Evolutionary conservation across 1,284 basidiomycete species (phyloP), one percentile per base, ranked within the genome.

Genomic region (Pisolithus thermaeus): DNA sequence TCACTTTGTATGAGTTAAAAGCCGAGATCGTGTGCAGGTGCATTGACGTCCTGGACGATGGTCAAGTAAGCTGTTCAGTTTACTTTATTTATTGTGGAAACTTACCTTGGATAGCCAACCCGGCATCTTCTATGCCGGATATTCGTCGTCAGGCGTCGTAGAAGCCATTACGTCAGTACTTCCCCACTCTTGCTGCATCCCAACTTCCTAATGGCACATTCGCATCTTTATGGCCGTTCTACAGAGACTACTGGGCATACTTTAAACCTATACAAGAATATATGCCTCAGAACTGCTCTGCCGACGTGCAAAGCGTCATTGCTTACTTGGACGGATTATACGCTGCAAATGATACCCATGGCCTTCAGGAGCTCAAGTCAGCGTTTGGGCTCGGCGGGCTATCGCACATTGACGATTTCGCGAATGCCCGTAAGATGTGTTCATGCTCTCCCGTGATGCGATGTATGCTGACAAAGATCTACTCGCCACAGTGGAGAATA

Each of bases 251-350:
- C 62, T 87, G 84, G 78, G 72, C 71, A 50, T 89, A 87, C 62
- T 87, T 85, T 65, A 83, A 84, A 56, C 84, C 84, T 16, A 78
- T 86, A 55, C 76, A 79, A 9, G 72, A 80, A 55, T 72, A 80
- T 59, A 88, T 87, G 84, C 83, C 85, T 0, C 60, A 72, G 57
- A 88, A 89, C 64, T 89, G 86, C 66, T 87, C 84, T 11, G 75
- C 81, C 0, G 86, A 89, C 58, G 76, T 88, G 25, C 68, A 84
- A 61, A 76, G 75, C n/a, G 84, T 83, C 18, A 77, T 88, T 53
- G 60, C 73, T 2, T 75, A 84, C 58, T 67, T 89, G 45, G 86
- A 89, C 61, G 47, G 72, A 36, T 75, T 79, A 1, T 80, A 86
- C 57, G 69, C 67, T 1, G 66, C 66, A 4, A 71, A 71, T 0